phyloP scores from a whole-genome alignment of 2,329 filamentous ascomycete species.

The Diaporthe amygdali region DNA sequence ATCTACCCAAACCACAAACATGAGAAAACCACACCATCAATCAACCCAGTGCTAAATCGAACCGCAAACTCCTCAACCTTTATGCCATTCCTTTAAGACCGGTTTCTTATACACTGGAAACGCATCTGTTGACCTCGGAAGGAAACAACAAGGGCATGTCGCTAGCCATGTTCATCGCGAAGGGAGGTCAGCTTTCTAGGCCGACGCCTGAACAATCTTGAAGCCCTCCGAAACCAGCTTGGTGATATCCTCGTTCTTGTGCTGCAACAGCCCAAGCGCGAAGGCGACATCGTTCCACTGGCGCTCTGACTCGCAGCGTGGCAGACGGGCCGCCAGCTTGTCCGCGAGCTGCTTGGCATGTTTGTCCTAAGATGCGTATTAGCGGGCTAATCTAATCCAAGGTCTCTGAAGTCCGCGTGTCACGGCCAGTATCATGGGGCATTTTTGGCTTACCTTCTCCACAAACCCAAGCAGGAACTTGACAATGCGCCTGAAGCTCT shows the following conservation, averaged over 20 bases:
- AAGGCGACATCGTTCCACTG: conserved; percentile 99
- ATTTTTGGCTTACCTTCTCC: conserved; percentile 75
- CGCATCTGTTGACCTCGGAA: background rate
- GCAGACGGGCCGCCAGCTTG: conserved; percentile 86
- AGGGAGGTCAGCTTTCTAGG: conserved; percentile 41
- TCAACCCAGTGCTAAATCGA: background rate
- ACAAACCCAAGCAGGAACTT: conserved; percentile 95
- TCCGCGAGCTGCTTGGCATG: conserved; percentile 93
- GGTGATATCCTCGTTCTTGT: conserved; percentile 89
- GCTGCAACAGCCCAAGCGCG: conserved; percentile 84
- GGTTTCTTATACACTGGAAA: background rate
- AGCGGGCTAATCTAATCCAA: background rate
- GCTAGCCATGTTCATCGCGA: background rate
- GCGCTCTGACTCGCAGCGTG: conserved; percentile 86
- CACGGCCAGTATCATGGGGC: background rate
- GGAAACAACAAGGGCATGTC: background rate
- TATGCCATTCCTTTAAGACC: background rate
- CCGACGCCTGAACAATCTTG: conserved; percentile 69
- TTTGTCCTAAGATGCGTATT: conserved; percentile 72
- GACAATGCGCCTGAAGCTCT: conserved; percentile 83
- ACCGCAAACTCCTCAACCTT: background rate
- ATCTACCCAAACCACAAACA: background rate
- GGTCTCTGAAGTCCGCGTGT: background rate
- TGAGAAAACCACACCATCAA: background rate
- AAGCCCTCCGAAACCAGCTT: conserved; percentile 80